Percentiles rank a stretch among this genome's conserved stretches.
These are phyloP conservation scores for Grosmannia serpens DNA, from an alignment of 2,329 filamentous ascomycete species.

Conservation along the genomic window DNA sequence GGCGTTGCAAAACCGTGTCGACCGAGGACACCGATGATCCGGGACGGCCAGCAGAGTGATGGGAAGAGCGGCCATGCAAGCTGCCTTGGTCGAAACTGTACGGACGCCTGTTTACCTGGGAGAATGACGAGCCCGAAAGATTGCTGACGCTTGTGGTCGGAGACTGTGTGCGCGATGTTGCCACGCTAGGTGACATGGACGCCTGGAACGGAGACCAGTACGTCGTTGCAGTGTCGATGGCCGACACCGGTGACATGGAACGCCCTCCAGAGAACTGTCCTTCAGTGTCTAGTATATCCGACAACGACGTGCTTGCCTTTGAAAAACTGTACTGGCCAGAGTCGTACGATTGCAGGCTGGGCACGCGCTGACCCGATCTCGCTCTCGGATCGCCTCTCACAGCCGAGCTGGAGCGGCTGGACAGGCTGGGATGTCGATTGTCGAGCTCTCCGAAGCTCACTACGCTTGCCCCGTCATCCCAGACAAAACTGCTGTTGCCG, in stretches of 20 bases:
- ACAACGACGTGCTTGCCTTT: conserved; percentile 42
- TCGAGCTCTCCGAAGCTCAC: conserved; percentile 38
- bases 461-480: conserved; percentile 42
- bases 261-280: conserved; percentile 59
- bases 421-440: conserved; percentile 28
- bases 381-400: conserved; percentile 42
- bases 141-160: conserved; percentile 51
- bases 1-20: conserved; percentile 52
- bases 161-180: conserved; percentile 46
- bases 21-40: conserved; percentile 57
- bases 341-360: conserved; percentile 59
- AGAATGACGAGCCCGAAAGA: conserved; percentile 39
- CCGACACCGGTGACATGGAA: conserved; percentile 53
- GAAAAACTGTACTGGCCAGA: conserved; percentile 51
- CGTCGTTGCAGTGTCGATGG: conserved; percentile 64
- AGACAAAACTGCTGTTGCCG: conserved; percentile 28
- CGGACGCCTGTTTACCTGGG: conserved; percentile 27
- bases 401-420: conserved; percentile 38
- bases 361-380: conserved; percentile 43
- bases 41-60: conserved; percentile 26
- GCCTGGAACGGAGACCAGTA: conserved; percentile 86
- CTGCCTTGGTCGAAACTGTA: conserved; percentile 8
- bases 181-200: conserved; percentile 50
- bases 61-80: conserved; percentile 24
- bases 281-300: conserved; percentile 57